phyloP scores from a whole-genome alignment of 139 green algal genomes.

The Tetradesmus obliquus region DNA sequence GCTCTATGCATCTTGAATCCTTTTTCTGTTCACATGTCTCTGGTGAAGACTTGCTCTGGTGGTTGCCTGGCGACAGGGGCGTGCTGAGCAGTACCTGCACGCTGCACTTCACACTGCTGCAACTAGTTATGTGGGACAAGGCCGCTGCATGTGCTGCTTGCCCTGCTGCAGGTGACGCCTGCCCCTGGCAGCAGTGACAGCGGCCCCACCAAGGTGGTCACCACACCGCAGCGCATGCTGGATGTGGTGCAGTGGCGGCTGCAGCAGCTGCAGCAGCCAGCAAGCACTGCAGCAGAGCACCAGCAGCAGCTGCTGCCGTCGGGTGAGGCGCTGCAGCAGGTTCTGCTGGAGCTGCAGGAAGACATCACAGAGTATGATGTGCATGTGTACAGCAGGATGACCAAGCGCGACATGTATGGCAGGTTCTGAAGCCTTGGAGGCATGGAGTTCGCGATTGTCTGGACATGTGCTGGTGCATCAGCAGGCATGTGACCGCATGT shows the following conservation, averaged over 20 bases:
- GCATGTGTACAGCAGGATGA: constrained; percentile 33
- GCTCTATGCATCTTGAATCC: too few relatives aligned
- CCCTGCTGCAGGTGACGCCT: neutral
- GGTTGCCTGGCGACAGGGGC: too few relatives aligned
- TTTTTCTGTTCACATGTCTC: too few relatives aligned
- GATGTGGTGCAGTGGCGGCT: neutral
- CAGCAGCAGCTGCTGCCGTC: constrained; percentile 8
- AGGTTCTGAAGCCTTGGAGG: neutral
- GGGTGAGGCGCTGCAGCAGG: constrained; percentile 34
- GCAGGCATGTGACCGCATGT: too few relatives aligned
- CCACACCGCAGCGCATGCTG: neutral
- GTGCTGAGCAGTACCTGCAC: too few relatives aligned
- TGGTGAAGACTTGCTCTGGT: too few relatives aligned
- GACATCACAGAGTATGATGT: constrained; percentile 44
- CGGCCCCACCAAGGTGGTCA: neutral
- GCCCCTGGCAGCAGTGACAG: neutral
- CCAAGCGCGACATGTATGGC: constrained; percentile 2
- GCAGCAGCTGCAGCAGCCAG: neutral
- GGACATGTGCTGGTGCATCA: too few relatives aligned
- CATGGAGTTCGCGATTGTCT: neutral
- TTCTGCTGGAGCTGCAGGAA: constrained; percentile 29
- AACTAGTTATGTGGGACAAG: too few relatives aligned
- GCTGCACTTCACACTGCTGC: too few relatives aligned
- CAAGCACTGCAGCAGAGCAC: neutral
- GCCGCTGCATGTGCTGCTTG: neutral